Base-by-base conservation (phyloP, 176 grass and related monocot genomes). In the Oryza officinalis region DNA sequence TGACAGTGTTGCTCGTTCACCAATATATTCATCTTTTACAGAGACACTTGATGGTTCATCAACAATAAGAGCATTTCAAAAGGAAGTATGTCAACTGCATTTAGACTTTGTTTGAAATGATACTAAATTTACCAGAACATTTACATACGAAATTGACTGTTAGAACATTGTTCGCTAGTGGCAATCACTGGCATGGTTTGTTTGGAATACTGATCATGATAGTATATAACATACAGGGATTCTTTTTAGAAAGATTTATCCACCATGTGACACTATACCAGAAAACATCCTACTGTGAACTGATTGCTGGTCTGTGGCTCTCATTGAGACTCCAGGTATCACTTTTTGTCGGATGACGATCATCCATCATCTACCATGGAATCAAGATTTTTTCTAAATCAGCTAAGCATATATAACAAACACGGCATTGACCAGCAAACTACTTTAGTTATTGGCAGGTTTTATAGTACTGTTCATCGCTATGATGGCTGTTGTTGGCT, bases 1-100 rank as follows among this genome's bases (percentile, higher is more conserved):
- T 43, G 96, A 98, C 71, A 98, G 96, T 49, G 91, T 98, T 87
- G 86, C 92, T 77, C 96, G 96, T 64, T 98, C 96, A 69, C 96
- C 95, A 88, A 98, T 98, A 40, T 98, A 95, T 89, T 95, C 91
- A 85, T 95, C 92, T 88, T 98, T 98, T 47, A 88, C 93, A 50
- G 93, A 98, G 83, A 95, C 89, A 65, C 88, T 98, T 79, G 93
- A 95, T 81, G 96, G 93, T 31, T 93, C 96, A 72, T 90, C 84
- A 89, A 95, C 96, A n/a, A 92, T 98, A 93, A 90, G 96, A 80
- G 93, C 93, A 83, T 95, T 95, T 78, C 78, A 57, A 49, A 98
- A 98, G 68, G 91, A 98, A 88, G 96, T 95, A 83, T 15, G 81
- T 72, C 79, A 50, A 27, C 38, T 74, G 77, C 32, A 77, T 44